These are phyloP conservation scores for Lonicera japonica DNA, from an alignment of 129 eudicot species.

Conservation along the genomic window DNA sequence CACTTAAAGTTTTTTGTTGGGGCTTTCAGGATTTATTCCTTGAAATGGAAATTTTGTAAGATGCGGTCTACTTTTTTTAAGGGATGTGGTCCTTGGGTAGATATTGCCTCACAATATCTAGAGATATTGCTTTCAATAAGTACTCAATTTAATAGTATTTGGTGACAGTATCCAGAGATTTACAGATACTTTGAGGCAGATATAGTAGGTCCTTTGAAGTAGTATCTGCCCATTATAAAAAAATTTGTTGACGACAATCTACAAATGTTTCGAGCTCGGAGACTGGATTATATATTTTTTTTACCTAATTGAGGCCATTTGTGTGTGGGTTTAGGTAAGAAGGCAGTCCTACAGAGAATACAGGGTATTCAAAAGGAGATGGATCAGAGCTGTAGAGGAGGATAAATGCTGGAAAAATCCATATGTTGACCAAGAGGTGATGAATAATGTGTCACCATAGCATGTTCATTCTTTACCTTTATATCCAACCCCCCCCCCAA, in stretches of 20 bases:
- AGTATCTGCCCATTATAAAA: not conserved
- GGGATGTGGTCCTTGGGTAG: no score
- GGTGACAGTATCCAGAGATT: not conserved
- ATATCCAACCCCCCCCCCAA: no score
- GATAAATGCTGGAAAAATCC: constrained; percentile 39
- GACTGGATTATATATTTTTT: not conserved
- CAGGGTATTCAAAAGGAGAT: constrained; percentile 32
- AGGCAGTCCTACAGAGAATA: constrained; percentile 40
- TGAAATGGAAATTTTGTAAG: no score
- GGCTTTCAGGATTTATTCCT: no score
- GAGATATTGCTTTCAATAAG: no score
- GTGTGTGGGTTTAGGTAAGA: constrained; percentile 26
- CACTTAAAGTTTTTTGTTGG: no score
- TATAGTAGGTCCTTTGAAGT: no score
- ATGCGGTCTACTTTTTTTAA: no score
- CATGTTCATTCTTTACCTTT: no score
- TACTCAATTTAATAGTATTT: not conserved
- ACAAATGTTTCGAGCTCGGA: not conserved
- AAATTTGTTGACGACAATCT: not conserved
- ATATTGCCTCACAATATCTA: no score
- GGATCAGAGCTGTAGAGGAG: constrained; percentile 26
- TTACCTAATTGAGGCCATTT: not conserved
- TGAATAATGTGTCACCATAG: no score
- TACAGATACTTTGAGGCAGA: no score
- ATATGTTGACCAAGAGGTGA: not conserved